These are phyloP conservation scores for Yamagishiella unicocca DNA, from an alignment of 139 green algal species.

Conservation along the genomic window DNA sequence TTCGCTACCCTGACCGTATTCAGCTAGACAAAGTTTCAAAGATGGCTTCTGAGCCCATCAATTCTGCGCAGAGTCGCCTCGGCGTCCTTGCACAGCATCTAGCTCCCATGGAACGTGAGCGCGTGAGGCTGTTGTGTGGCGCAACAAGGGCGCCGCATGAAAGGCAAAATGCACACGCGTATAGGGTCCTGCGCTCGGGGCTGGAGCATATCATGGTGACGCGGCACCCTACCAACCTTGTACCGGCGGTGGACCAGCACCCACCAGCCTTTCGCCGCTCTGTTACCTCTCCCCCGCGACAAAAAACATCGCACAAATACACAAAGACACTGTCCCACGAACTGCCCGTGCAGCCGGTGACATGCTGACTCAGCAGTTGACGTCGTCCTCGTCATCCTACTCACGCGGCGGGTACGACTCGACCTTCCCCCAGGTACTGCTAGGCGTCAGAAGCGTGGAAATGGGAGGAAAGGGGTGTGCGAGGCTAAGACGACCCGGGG, in stretches of 20 bases:
- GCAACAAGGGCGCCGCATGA: too few species aligned
- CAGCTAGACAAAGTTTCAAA: too few species aligned
- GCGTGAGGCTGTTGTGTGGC: too few species aligned
- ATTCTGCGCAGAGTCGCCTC: conserved; percentile 9
- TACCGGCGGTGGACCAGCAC: background rate
- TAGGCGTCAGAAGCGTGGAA: too few species aligned
- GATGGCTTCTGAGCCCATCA: conserved; percentile 18
- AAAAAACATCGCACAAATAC: too few species aligned
- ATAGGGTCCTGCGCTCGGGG: too few species aligned
- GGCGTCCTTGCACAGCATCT: conserved; percentile 14
- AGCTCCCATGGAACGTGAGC: conserved; percentile 7
- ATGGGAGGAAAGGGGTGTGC: too few species aligned
- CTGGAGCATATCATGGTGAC: too few species aligned
- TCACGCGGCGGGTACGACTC: conserved; percentile 22
- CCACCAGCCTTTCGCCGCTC: background rate
- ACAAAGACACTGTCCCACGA: background rate
- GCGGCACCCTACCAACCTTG: background rate
- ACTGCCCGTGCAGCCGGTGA: conserved; percentile 24
- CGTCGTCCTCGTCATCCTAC: background rate
- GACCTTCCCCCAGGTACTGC: conserved; percentile 47
- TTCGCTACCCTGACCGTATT: too few species aligned
- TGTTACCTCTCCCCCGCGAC: background rate
- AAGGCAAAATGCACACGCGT: too few species aligned
- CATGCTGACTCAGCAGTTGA: conserved; percentile 40
- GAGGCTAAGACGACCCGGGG: too few species aligned